Evolutionary conservation across 352 stramenopile genomes (phyloP).

Genomic region (Phytophthora melonis): DNA sequence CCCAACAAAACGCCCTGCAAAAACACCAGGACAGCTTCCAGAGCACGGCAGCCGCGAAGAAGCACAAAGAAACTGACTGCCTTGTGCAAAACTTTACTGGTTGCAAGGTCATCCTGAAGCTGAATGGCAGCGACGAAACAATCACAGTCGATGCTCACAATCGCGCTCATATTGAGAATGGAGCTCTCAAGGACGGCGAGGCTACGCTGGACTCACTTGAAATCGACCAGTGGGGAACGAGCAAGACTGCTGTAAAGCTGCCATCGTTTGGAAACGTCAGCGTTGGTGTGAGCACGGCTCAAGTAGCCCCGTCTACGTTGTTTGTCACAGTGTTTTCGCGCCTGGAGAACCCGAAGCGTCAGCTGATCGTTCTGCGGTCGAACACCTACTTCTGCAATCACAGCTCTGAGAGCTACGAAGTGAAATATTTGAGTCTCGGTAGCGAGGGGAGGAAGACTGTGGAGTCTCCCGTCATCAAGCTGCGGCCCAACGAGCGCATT

Average conservation of each 20-base stretch:
- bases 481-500: slow-evolving; percentile 73
- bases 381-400: slow-evolving; percentile 87
- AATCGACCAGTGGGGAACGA: slow-evolving; percentile 71
- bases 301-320: slow-evolving; percentile 50
- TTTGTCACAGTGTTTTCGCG: slow-evolving; percentile 77
- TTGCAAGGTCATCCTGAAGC: slow-evolving; percentile 57
- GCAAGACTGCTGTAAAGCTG: slow-evolving; percentile 46
- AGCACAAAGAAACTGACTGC: slow-evolving; percentile 55
- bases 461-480: slow-evolving; percentile 66
- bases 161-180: slow-evolving; percentile 55
- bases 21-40: slow-evolving; percentile 75
- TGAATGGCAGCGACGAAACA: slow-evolving; percentile 57
- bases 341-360: slow-evolving; percentile 70
- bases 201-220: slow-evolving; percentile 56
- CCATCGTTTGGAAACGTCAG: slow-evolving; percentile 73
- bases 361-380: slow-evolving; percentile 79
- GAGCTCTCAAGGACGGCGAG: slow-evolving; percentile 48
- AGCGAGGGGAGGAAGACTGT: slow-evolving; percentile 54
- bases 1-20: slow-evolving; percentile 62
- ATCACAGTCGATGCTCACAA: slow-evolving; percentile 60
- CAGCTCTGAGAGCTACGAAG: slow-evolving; percentile 74
- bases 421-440: slow-evolving; percentile 78
- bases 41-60: slow-evolving; percentile 45
- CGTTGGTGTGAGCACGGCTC: slow-evolving; percentile 55
- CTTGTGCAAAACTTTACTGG: slow-evolving; percentile 81